These are phyloP conservation scores for Millerozyma miso DNA, from an alignment of 805 yeast species.

Conservation along the genomic window DNA sequence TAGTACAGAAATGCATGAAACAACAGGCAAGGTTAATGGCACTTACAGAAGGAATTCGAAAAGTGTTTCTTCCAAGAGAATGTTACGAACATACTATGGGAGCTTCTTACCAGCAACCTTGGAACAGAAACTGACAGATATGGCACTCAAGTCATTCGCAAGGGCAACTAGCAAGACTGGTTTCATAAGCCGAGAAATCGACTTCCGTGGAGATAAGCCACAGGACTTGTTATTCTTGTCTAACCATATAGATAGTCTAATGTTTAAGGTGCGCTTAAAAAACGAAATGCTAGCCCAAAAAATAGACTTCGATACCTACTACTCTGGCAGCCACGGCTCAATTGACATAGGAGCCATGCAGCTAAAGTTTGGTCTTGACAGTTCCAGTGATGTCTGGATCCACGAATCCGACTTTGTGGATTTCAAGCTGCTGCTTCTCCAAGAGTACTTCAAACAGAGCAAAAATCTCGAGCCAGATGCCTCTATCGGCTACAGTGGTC, in stretches of 20 bases:
- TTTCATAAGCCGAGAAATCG: slow-evolving; percentile 2
- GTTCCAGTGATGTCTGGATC: slow-evolving; percentile 4
- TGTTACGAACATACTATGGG: background rate
- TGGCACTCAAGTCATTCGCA: slow-evolving; percentile 2
- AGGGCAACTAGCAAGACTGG: slow-evolving; percentile 1
- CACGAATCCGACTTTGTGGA: slow-evolving; percentile 12
- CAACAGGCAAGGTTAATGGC: background rate
- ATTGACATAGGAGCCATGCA: slow-evolving; percentile 2
- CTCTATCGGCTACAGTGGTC: background rate
- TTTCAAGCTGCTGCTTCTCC: slow-evolving; percentile 9
- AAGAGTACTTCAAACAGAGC: slow-evolving; percentile 2
- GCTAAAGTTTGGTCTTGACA: slow-evolving; percentile 1
- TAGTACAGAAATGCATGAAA: background rate
- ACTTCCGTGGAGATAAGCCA: background rate
- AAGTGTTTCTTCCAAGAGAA: background rate
- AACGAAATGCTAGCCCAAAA: slow-evolving; percentile 1
- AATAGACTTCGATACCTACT: slow-evolving; percentile 9
- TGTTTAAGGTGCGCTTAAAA: slow-evolving; percentile 8
- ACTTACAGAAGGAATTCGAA: background rate
- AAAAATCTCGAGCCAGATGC: background rate
- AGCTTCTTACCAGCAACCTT: slow-evolving; percentile 9
- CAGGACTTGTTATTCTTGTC: slow-evolving; percentile 1
- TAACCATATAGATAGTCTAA: slow-evolving; percentile 1
- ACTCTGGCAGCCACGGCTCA: slow-evolving; percentile 2
- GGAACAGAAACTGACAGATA: slow-evolving; percentile 3